A percentile compares a stretch with the other conserved stretches of the same genome.
Conservation (phyloP, 768 basidiomycete genomes). For the Kwoniella shandongensis region DNA sequence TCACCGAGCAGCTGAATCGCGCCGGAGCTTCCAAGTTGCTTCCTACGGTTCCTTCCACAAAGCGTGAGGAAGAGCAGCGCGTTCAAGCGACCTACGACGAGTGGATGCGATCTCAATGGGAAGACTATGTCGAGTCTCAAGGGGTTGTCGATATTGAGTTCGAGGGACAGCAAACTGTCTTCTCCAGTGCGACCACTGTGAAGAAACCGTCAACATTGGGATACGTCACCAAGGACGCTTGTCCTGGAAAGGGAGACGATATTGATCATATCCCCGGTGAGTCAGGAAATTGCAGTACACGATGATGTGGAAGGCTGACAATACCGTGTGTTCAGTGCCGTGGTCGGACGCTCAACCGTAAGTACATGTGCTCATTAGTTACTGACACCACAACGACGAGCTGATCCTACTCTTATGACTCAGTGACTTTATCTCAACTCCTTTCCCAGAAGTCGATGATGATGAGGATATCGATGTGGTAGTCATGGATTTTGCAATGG, state of each 20-base stretch:
- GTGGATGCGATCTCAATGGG: constrained; percentile 31
- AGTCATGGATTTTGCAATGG: constrained; percentile 49
- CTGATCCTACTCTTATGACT: background rate
- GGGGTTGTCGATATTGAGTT: background rate
- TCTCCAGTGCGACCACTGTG: background rate
- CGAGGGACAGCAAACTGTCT: constrained; percentile 7
- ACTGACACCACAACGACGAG: background rate
- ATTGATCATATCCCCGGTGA: constrained; percentile 50
- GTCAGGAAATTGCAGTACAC: background rate
- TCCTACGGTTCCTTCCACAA: background rate
- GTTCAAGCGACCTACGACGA: constrained; percentile 19
- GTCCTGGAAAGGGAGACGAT: constrained; percentile 48
- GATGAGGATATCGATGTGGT: constrained; percentile 46
- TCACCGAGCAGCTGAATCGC: constrained; percentile 40
- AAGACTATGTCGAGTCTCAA: constrained; percentile 22
- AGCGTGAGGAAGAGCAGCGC: constrained; percentile 24
- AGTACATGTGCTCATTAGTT: constrained; percentile 5
- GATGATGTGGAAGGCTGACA: background rate
- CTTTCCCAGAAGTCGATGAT: constrained; percentile 35
- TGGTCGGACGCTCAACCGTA: constrained; percentile 30
- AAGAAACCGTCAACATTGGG: constrained; percentile 29
- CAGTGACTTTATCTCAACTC: constrained; percentile 46
- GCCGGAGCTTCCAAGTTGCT: constrained; percentile 36
- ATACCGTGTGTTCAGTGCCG: constrained; percentile 27
- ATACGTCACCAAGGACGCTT: constrained; percentile 39